Percentiles rank a stretch among this genome's conserved stretches.
phyloP scores from a whole-genome alignment of 768 basidiomycete genomes.

The Collybia sordida region DNA sequence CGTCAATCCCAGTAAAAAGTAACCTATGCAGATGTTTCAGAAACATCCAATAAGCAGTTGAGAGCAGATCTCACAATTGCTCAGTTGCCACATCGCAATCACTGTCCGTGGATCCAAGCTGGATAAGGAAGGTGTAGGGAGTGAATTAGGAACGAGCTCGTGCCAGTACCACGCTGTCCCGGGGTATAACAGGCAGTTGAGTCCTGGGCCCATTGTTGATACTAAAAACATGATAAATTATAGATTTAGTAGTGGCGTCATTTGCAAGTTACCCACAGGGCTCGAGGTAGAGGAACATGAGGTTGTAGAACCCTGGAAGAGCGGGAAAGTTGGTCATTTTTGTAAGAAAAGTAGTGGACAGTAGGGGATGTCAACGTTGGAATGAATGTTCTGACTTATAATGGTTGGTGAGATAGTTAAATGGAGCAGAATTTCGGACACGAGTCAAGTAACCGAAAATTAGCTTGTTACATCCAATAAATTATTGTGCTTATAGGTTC shows the following conservation, averaged over 20 bases:
- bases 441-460: too few relatives aligned
- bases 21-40: conserved; percentile 21
- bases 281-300: conserved; percentile 65
- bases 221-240: conserved; percentile 18
- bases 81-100: conserved; percentile 69
- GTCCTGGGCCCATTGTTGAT: conserved; percentile 33
- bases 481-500: background rate
- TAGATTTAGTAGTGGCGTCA: background rate
- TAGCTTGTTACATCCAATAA: too few relatives aligned
- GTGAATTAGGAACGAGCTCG: conserved; percentile 55
- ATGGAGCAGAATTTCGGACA: too few relatives aligned
- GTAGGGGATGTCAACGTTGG: too few relatives aligned
- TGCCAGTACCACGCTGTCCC: conserved; percentile 69
- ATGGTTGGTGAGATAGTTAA: too few relatives aligned
- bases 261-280: conserved; percentile 46
- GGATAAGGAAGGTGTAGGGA: conserved; percentile 20
- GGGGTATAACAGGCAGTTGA: conserved; percentile 51
- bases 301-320: conserved; percentile 60
- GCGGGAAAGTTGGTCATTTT: conserved; percentile 44
- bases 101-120: conserved; percentile 47
- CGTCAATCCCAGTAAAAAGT: conserved; percentile 46
- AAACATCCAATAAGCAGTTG: background rate
- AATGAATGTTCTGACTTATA: too few relatives aligned
- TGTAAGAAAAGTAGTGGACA: background rate
- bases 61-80: conserved; percentile 48